Base-by-base conservation (phyloP, 1,284 basidiomycete species). In the Anthracocystis panici-leucophaei region DNA sequence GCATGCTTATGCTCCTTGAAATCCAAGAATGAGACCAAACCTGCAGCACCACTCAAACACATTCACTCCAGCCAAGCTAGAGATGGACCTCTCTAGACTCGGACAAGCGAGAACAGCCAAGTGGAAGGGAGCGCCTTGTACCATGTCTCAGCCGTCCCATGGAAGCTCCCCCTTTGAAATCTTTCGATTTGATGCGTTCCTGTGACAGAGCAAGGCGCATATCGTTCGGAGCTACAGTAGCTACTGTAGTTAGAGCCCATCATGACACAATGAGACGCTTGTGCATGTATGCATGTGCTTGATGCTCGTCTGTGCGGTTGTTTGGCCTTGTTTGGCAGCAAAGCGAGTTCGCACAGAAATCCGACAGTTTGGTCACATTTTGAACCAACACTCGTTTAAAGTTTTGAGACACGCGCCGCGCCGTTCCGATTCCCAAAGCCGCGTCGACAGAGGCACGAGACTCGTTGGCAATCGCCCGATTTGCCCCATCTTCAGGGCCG, bases 371-470 rank as follows among this genome's bases (percentile, higher is more conserved):
- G 35, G 35, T 38, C 35, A 16, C 3, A 38, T 16, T 38, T 11
- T 38, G 12, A 48, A 48, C 25, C 46, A 48, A 48, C 46, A 48
- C 46, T 29, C 11, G 45, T 25, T 38, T 38, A 38, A 38, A 38
- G 35, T 38, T 38, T 38, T 16, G 35, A 38, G 35, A 38, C 42
- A 44, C 42, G 42, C 42, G 42, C 42, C n/a, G n/a, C n/a, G n/a
- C n/a, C n/a, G n/a, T n/a, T n/a, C n/a, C 42, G 14, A 27, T 27
- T 38, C 12, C 14, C 35, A 38, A 42, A 21, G 16, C 21, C 42
- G 42, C 49, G 49, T 51, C 33, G 49, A 38, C 21, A 51, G 9
- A 10, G 18, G 48, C 48, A 49, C 20, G 49, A 38, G 33, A 51
- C 49, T 51, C 23, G 6, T 9, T 16, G 2, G 9, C 20, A 7